These are phyloP conservation scores for Salix exigua DNA, from an alignment of 345 rosid genomes.

Conservation along the genomic window DNA sequence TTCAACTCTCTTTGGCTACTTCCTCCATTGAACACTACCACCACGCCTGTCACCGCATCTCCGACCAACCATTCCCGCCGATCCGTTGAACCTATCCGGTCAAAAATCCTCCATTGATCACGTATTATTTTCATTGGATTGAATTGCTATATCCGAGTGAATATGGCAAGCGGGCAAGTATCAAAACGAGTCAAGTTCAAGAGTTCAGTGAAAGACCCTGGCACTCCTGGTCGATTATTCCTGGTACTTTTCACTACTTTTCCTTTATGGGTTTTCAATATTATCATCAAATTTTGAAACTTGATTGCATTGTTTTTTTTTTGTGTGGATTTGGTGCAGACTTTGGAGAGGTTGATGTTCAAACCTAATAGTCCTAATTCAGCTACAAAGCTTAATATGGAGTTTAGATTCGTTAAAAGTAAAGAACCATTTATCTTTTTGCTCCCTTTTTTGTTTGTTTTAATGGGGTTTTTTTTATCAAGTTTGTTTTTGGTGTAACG, in stretches of 20 bases:
- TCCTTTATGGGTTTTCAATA: not conserved
- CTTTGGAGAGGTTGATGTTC: slow-evolving; percentile 56
- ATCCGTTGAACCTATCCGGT: not conserved
- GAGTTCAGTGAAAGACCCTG: slow-evolving; percentile 70
- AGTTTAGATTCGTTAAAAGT: slow-evolving; percentile 66
- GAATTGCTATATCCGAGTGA: not conserved
- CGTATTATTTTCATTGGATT: not conserved
- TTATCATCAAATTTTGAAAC: not conserved
- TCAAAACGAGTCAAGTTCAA: slow-evolving; percentile 72
- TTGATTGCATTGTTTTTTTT: not conserved
- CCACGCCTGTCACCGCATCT: not conserved
- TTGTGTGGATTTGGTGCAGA: slow-evolving; percentile 33
- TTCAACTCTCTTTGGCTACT: not conserved
- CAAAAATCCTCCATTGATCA: not conserved
- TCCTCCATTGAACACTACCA: not conserved
- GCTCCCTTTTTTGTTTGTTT: not conserved
- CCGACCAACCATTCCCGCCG: not conserved
- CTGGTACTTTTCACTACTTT: slow-evolving; percentile 36
- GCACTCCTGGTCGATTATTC: slow-evolving; percentile 66
- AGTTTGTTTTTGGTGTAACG: not conserved
- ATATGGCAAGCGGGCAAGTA: slow-evolving; percentile 54
- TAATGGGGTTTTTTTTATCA: not conserved
- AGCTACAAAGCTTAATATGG: slow-evolving; percentile 61
- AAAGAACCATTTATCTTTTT: not conserved
- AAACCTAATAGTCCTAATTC: slow-evolving; percentile 62